Evolutionary conservation across 1,139 yeast species (phyloP), one percentile per base, ranked within the genome.

Genomic region (Yamadazyma dendronema): DNA sequence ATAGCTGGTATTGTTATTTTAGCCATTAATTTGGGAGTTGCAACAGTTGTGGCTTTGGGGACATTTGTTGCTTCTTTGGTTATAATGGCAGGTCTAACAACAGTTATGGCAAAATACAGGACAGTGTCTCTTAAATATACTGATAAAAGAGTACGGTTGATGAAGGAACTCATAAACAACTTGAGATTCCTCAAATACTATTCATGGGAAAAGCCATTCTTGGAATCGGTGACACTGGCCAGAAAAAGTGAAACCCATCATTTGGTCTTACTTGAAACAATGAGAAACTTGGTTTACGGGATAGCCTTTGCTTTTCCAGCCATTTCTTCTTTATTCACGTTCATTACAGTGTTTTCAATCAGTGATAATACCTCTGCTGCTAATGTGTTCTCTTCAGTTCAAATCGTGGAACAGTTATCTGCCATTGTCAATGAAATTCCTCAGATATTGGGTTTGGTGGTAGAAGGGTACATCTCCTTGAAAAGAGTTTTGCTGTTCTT

Each of bases 201-300:
- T 42, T 79, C 84, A 10, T 84, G 95, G 95, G 94, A 85, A 57
- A 65, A 67, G n/a, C 78, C 84, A 2, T 80, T 77, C 50, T 61
- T 61, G 36, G 61, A 69, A 8, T 62, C 59, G 33, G 68, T 82
- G 13, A 54, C 72, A 12, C 58, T 61, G 1, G 67, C 68, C 17
- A 69, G 89, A 49, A 48, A 49, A 11, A 46, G 59, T 30, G 89
- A 83, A 56, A 68, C 79, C 62, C 56, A 62, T 71, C 37, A 56
- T 76, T 30, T 62, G 65, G 46, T 62, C 57, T 41, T 70, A 4
- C 15, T 79, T 72, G 82, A 77, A 53, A 57, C 69, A 22, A 59
- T 72, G 33, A 73, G 86, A 54, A 84, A 82, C 49, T 67, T 81
- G 28, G 57, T 81, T 35, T 68, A 79, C 36, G 81, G 87, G 1